Percentiles rank a stretch among this genome's conserved stretches.
phyloP scores from a whole-genome alignment of 2,329 filamentous ascomycete genomes.

The Claviceps fusiformis region DNA sequence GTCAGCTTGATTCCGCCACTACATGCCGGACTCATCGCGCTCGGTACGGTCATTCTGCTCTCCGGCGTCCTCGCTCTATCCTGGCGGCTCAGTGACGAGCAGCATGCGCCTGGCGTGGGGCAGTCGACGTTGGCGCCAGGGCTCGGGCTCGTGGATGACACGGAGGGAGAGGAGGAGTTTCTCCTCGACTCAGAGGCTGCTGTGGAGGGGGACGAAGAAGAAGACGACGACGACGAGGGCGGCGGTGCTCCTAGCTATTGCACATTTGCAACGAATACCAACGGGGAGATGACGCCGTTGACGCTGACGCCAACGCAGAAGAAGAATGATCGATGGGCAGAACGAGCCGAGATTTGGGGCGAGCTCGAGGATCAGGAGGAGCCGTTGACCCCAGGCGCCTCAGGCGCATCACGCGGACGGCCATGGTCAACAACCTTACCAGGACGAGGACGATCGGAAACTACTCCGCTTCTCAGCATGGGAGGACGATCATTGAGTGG shows the following conservation, averaged over 20 bases:
- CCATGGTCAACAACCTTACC: conserved; percentile 37
- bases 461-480: conserved; percentile 24
- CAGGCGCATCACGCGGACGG: conserved; percentile 18
- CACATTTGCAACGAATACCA: conserved; percentile 29
- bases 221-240: conserved; percentile 32
- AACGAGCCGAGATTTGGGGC: conserved; percentile 74
- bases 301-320: conserved; percentile 27
- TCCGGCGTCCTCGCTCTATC: conserved; percentile 82
- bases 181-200: conserved; percentile 34
- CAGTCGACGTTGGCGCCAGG: conserved; percentile 68
- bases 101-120: conserved; percentile 43
- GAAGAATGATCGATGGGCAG: conserved; percentile 43
- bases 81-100: conserved; percentile 78
- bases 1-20: conserved; percentile 63
- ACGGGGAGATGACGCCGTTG: conserved; percentile 22
- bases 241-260: conserved; percentile 28
- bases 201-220: conserved; percentile 25
- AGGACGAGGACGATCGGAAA: conserved; percentile 22
- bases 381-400: conserved; percentile 17
- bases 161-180: conserved; percentile 45
- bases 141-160: conserved; percentile 65
- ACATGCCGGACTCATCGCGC: conserved; percentile 66
- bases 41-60: conserved; percentile 78
- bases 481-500: conserved; percentile 20
- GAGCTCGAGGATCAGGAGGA: conserved; percentile 65